Conservation (phyloP, 2,329 filamentous ascomycete genomes). For the Sarocladiaceae sp. region DNA sequence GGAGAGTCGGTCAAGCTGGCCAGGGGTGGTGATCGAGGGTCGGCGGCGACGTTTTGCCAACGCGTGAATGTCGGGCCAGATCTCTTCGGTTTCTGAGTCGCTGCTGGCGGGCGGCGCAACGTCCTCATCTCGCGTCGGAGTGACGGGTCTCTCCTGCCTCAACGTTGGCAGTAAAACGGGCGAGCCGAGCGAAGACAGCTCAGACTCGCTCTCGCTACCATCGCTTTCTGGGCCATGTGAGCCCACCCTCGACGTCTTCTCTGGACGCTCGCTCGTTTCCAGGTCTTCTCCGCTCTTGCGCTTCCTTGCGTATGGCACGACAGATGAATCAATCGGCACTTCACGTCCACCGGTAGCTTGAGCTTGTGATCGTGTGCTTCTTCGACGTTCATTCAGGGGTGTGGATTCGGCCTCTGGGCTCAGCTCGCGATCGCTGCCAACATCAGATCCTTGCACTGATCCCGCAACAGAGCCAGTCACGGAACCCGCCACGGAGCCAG, state of each 20-base stretch:
- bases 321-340: constrained; percentile 17
- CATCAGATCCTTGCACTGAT: constrained; percentile 1
- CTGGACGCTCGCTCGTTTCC: constrained; percentile 29
- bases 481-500: constrained; percentile 13
- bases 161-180: constrained; percentile 24
- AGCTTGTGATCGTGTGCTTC: constrained; percentile 29
- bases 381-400: constrained; percentile 44
- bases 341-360: constrained; percentile 12
- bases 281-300: constrained; percentile 49
- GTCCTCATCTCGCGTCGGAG: constrained; percentile 39
- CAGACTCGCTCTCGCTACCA: constrained; percentile 28
- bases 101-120: constrained; percentile 52
- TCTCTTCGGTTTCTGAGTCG: constrained; percentile 35
- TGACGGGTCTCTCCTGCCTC: constrained; percentile 27
- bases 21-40: constrained; percentile 29
- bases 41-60: constrained; percentile 41
- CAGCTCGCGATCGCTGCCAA: constrained; percentile 41
- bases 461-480: constrained; percentile 12
- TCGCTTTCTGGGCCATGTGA: constrained; percentile 14
- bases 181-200: constrained; percentile 24
- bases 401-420: constrained; percentile 63
- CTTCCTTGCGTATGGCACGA: constrained; percentile 39
- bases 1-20: constrained; percentile 36
- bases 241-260: constrained; percentile 26
- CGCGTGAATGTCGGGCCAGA: constrained; percentile 47